Percentiles rank a stretch among this genome's conserved stretches.
These are phyloP conservation scores for Aspergillus panamensis DNA, from an alignment of 495 filamentous ascomycete species.

Conservation along the genomic window DNA sequence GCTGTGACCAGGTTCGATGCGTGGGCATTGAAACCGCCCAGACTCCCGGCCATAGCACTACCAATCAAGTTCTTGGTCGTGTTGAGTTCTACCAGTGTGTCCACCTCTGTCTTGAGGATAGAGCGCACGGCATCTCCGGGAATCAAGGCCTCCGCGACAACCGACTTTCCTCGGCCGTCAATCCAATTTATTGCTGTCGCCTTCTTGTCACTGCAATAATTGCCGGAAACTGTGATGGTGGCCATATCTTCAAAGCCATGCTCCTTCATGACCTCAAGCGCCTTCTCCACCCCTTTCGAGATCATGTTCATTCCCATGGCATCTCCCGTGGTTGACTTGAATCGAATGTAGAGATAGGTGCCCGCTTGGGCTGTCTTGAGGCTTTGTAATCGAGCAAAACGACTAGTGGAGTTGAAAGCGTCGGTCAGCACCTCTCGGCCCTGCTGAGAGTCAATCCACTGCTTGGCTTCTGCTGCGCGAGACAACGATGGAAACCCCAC, in stretches of 20 bases:
- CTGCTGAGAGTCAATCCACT: conserved; percentile 83
- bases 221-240: conserved; percentile 80
- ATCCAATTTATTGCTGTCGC: conserved; percentile 93
- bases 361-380: conserved; percentile 86
- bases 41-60: conserved; percentile 83
- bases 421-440: conserved; percentile 72
- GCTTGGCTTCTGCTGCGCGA: conserved; percentile 77
- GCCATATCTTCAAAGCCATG: conserved; percentile 85
- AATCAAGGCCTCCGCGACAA: conserved; percentile 88
- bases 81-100: conserved; percentile 79
- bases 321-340: conserved; percentile 90
- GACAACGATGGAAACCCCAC: conserved; percentile 76
- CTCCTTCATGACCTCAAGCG: conserved; percentile 73
- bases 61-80: conserved; percentile 84
- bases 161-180: conserved; percentile 84
- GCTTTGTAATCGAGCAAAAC: conserved; percentile 75
- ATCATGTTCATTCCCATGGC: conserved; percentile 99
- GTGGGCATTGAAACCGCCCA: conserved; percentile 91
- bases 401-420: conserved; percentile 84
- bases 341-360: conserved; percentile 84
- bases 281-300: conserved; percentile 87
- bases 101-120: conserved; percentile 80
- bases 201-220: conserved; percentile 94
- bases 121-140: conserved; percentile 70
- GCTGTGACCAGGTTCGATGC: conserved; percentile 89